These are phyloP conservation scores for Lipomyces orientalis DNA, from an alignment of 805 yeast genomes.

Conservation along the genomic window DNA sequence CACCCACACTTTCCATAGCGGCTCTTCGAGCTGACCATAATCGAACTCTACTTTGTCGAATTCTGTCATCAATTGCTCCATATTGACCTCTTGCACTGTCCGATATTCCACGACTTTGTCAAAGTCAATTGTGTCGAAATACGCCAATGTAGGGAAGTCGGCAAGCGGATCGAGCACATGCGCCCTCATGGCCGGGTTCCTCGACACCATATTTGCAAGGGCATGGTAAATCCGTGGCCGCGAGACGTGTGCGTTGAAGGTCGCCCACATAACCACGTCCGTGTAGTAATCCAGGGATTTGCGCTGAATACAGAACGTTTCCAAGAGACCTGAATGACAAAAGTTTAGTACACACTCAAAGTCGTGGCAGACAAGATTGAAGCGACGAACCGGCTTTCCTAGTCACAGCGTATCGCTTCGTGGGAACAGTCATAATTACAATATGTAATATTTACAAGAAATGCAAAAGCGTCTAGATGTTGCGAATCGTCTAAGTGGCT, in stretches of 20 bases:
- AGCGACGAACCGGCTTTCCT: constrained; percentile 3
- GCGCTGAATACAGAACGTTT: constrained; percentile 3
- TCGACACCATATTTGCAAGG: neutral
- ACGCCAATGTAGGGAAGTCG: constrained; percentile 4
- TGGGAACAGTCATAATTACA: neutral
- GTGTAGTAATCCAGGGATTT: constrained; percentile 2
- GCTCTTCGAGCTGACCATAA: neutral
- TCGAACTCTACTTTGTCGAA: constrained; percentile 4
- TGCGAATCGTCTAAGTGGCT: too few relatives aligned
- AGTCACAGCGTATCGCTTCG: neutral
- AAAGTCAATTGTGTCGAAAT: constrained; percentile 4
- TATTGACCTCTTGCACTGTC: neutral
- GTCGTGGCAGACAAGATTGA: neutral
- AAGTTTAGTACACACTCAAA: neutral
- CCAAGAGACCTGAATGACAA: constrained; percentile 1
- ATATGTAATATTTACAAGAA: neutral
- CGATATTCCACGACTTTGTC: constrained; percentile 3
- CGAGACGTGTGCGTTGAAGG: neutral
- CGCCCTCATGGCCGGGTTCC: neutral
- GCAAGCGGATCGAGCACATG: neutral
- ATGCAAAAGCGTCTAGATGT: too few relatives aligned
- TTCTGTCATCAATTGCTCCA: constrained; percentile 8
- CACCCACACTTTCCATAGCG: constrained; percentile 19
- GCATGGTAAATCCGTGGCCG: constrained; percentile 3
- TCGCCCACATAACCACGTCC: constrained; percentile 5